Percentiles rank a stretch among this genome's conserved stretches.
phyloP scores from a whole-genome alignment of 106 monocot genomes.

The Amphibolis antarctica region DNA sequence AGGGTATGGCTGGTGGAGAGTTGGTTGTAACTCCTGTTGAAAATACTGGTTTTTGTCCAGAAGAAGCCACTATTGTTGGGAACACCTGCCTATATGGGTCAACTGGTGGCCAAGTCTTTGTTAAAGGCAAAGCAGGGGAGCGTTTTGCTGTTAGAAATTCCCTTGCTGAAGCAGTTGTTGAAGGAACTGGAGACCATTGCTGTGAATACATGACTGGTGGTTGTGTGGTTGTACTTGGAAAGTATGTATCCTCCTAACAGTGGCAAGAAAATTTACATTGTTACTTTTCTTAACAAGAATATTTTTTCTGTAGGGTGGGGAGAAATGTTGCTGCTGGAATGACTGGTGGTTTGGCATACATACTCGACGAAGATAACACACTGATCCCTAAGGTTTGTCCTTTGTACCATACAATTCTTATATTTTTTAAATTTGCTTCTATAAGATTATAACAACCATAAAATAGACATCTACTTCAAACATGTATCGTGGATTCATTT shows the following conservation, averaged over 20 bases:
- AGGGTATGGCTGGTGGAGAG: conserved; percentile 99
- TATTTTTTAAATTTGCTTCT: too few species aligned
- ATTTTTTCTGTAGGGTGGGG: conserved; percentile 49
- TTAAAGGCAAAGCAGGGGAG: conserved; percentile 93
- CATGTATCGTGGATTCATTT: too few species aligned
- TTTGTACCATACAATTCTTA: conserved; percentile 10
- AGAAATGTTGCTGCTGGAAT: conserved; percentile 99
- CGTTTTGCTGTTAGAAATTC: conserved; percentile 98
- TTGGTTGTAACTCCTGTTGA: conserved; percentile 75
- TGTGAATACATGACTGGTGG: conserved; percentile 99
- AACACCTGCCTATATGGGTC: conserved; percentile 98
- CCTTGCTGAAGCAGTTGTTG: conserved; percentile 84
- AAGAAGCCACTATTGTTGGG: conserved; percentile 90
- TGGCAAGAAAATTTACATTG: background rate
- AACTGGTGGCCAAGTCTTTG: conserved; percentile 94
- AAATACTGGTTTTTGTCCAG: conserved; percentile 63
- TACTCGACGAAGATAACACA: conserved; percentile 90
- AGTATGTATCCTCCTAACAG: conserved; percentile 33
- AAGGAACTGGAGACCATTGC: conserved; percentile 98
- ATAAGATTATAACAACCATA: too few species aligned
- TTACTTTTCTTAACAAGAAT: background rate
- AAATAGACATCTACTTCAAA: too few species aligned
- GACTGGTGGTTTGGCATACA: conserved; percentile 97
- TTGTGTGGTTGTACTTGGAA: conserved; percentile 93
- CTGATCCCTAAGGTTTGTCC: conserved; percentile 75